Percentiles rank a stretch among this genome's conserved stretches.
These are phyloP conservation scores for Flagelloscypha sp. DNA, from an alignment of 768 basidiomycete species.

Conservation along the genomic window DNA sequence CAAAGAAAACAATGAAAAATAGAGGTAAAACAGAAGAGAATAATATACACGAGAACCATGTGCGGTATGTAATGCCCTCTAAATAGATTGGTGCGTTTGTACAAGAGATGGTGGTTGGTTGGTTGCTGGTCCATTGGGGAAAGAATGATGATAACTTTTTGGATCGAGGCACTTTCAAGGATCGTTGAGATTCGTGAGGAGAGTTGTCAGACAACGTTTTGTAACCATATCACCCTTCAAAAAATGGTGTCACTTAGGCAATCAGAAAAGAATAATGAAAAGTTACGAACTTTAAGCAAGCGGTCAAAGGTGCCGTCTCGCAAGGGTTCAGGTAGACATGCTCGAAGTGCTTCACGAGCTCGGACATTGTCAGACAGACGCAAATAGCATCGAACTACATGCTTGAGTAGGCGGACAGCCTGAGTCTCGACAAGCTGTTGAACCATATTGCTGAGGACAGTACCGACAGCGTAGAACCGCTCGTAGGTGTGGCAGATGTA, in stretches of 20 bases:
- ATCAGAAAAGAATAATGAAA: neutral
- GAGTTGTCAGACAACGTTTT: constrained; percentile 84
- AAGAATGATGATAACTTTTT: neutral
- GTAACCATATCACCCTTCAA: constrained; percentile 93
- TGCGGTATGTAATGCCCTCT: too few relatives aligned
- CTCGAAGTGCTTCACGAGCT: constrained; percentile 90
- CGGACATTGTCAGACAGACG: constrained; percentile 92
- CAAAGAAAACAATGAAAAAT: too few relatives aligned
- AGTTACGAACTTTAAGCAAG: constrained; percentile 67
- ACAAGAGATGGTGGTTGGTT: too few relatives aligned
- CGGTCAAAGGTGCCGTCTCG: constrained; percentile 89
- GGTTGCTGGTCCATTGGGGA: too few relatives aligned
- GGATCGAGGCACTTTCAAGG: constrained; percentile 26
- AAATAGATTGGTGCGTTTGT: too few relatives aligned
- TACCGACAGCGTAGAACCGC: constrained; percentile 97
- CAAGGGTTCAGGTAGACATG: constrained; percentile 92
- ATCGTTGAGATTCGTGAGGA: constrained; percentile 82
- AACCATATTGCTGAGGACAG: constrained; percentile 98
- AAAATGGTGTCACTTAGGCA: constrained; percentile 13
- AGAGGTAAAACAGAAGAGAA: too few relatives aligned
- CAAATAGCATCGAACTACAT: constrained; percentile 96
- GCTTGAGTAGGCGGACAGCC: constrained; percentile 91
- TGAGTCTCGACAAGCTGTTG: constrained; percentile 96
- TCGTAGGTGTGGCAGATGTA: constrained; percentile 99
- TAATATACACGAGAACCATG: too few relatives aligned